Conservation (phyloP, 768 basidiomycete genomes). For the Lentinula detonsa region DNA sequence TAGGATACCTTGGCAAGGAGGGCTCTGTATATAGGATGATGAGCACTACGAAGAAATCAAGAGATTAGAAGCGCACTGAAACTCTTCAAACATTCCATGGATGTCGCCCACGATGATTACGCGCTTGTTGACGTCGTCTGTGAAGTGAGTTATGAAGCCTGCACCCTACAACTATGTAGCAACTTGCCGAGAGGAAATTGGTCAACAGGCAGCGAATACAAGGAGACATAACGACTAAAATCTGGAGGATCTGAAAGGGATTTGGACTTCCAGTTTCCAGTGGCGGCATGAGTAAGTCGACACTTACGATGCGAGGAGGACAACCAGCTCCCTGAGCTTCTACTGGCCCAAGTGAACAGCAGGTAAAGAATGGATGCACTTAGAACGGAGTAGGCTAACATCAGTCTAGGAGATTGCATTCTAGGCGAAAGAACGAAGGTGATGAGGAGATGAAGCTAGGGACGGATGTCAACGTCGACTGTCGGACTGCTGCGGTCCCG, state of each 20-base stretch:
- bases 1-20: conserved; percentile 62
- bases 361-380: background rate
- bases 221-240: conserved; percentile 42
- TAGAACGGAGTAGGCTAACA: background rate
- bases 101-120: conserved; percentile 83
- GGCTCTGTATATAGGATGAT: conserved; percentile 32
- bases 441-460: background rate
- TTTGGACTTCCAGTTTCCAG: background rate
- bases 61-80: conserved; percentile 45
- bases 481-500: too few relatives aligned
- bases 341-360: background rate
- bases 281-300: background rate
- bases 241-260: conserved; percentile 29
- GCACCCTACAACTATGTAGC: background rate
- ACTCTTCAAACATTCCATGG: conserved; percentile 70
- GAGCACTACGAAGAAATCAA: background rate
- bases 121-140: conserved; percentile 49
- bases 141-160: background rate
- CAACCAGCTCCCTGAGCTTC: background rate
- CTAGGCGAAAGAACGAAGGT: background rate
- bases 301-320: background rate
- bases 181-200: conserved; percentile 52
- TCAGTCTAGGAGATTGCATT: background rate
- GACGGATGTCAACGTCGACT: background rate
- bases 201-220: conserved; percentile 34